Evolutionary conservation across 192 early-diverging fungal species (phyloP), one percentile per base, ranked within the genome.

Genomic region (Backusella mclennaniae): DNA sequence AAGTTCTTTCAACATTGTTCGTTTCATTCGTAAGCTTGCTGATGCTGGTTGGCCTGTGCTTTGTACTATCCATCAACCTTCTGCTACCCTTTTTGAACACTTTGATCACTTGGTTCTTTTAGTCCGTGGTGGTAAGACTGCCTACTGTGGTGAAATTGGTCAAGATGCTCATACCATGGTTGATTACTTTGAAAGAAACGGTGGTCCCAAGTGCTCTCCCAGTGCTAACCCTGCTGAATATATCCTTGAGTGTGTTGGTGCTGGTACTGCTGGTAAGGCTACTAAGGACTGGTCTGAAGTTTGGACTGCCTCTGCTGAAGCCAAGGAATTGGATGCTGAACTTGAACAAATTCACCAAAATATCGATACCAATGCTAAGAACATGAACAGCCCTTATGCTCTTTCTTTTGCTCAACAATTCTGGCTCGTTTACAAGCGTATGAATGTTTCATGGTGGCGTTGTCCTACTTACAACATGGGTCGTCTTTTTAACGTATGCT

Each of bases 41-140:
- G 82, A 89, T 71, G 87, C 86, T 49, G 90, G 89, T 79, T 95
- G 69, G 77, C 95, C 67, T 35, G 92, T 92, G 66, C 89, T 90
- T 73, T 96, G 89, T 81, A 95, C 93, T 12, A 96, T 97, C 70
- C 96, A 97, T 84, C 93, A 94, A 83, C 96, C 96, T 41, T 93
- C 90, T 12, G 89, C 94, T 31, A 85, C 92, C 73, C 85, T 95
- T 33, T 97, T 97, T 79, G 90, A 93, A 76, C 90, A 91, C 74
- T 97, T 97, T 82, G 95, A 96, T 77, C 92, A 96, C 42, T 79
- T 96, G 63, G 77, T 96, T 42, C 84, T 96, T 39, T 83, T 95
- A 41, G 92, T 90, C 42, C 89, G 89, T 73, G 94, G 94, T 49
- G 95, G 95, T 69, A 83, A 84, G 69, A 93, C 92, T 29, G 93